A percentile compares a stretch with the other conserved stretches of the same genome.
These are phyloP conservation scores for Candida piceae DNA, from an alignment of 805 yeast genomes.

Conservation along the genomic window DNA sequence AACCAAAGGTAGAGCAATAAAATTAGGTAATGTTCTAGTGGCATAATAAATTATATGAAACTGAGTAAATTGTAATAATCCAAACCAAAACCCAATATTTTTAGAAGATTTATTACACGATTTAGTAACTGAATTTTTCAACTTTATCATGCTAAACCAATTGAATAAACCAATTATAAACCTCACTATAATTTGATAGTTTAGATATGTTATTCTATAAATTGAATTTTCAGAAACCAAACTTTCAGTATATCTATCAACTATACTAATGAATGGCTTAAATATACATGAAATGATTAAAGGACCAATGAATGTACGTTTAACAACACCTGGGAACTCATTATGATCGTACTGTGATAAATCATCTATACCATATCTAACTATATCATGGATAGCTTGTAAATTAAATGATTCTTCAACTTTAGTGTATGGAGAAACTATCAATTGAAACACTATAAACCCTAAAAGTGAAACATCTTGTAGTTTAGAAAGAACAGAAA, in stretches of 20 bases:
- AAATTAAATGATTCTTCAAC: constrained; percentile 92
- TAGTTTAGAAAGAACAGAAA: not conserved
- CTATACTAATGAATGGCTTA: constrained; percentile 30
- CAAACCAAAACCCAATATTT: constrained; percentile 50
- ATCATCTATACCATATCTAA: constrained; percentile 53
- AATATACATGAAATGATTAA: constrained; percentile 44
- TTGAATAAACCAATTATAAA: constrained; percentile 60
- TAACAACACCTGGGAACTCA: constrained; percentile 83
- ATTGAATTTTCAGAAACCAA: not conserved
- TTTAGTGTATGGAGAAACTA: constrained; percentile 75
- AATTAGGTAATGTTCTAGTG: constrained; percentile 87
- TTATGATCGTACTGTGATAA: constrained; percentile 61
- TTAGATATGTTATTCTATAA: constrained; percentile 35
- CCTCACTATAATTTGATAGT: constrained; percentile 52
- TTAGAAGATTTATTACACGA: constrained; percentile 20
- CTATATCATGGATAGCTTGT: constrained; percentile 82
- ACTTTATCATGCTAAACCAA: constrained; percentile 42
- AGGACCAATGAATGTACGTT: constrained; percentile 78
- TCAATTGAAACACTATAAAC: constrained; percentile 44
- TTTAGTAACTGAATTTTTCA: constrained; percentile 38
- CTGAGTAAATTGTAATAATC: constrained; percentile 55
- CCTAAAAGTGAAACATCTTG: constrained; percentile 34
- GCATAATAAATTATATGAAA: constrained; percentile 79
- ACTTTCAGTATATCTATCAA: constrained; percentile 2
- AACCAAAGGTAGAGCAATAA: constrained; percentile 72